Evolutionary conservation across 2,329 filamentous ascomycete genomes (phyloP).

Genomic region (Fusarium aywerte): DNA sequence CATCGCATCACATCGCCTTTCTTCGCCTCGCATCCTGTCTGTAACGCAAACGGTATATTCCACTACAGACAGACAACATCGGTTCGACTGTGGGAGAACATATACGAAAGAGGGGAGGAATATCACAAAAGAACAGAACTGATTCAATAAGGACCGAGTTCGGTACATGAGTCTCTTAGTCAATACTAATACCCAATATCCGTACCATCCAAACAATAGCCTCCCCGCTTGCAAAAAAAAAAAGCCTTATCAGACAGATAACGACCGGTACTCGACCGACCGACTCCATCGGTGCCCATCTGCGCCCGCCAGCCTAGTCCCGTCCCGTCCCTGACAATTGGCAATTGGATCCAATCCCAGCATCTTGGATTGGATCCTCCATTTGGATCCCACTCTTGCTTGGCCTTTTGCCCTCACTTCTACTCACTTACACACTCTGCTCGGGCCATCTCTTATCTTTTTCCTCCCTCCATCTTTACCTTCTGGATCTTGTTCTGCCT

Average conservation of each 20-base stretch:
- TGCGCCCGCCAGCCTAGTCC: slow-evolving; percentile 41
- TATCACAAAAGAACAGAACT: slow-evolving; percentile 5
- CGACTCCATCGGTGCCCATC: slow-evolving; percentile 46
- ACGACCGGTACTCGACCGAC: slow-evolving; percentile 37
- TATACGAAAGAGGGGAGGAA: background rate
- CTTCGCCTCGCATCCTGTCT: background rate
- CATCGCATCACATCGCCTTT: slow-evolving; percentile 2
- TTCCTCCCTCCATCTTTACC: slow-evolving; percentile 20
- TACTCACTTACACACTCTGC: slow-evolving; percentile 42
- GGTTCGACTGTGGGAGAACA: background rate
- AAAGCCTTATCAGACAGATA: slow-evolving; percentile 46
- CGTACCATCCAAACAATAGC: slow-evolving; percentile 13
- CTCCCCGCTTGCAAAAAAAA: slow-evolving; percentile 42
- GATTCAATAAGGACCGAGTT: slow-evolving; percentile 31
- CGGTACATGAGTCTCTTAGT: slow-evolving; percentile 40
- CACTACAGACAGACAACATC: background rate
- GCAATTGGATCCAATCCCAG: slow-evolving; percentile 34
- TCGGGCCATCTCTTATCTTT: slow-evolving; percentile 44
- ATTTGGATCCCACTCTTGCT: slow-evolving; percentile 41
- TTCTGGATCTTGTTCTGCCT: slow-evolving; percentile 35
- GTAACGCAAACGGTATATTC: background rate
- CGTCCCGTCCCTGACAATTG: slow-evolving; percentile 40
- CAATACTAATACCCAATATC: slow-evolving; percentile 26
- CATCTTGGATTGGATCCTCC: slow-evolving; percentile 34
- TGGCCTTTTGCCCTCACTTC: slow-evolving; percentile 35